These are phyloP conservation scores for Aspergillus olivimuriae DNA, from an alignment of 495 filamentous ascomycete species.

Conservation along the genomic window DNA sequence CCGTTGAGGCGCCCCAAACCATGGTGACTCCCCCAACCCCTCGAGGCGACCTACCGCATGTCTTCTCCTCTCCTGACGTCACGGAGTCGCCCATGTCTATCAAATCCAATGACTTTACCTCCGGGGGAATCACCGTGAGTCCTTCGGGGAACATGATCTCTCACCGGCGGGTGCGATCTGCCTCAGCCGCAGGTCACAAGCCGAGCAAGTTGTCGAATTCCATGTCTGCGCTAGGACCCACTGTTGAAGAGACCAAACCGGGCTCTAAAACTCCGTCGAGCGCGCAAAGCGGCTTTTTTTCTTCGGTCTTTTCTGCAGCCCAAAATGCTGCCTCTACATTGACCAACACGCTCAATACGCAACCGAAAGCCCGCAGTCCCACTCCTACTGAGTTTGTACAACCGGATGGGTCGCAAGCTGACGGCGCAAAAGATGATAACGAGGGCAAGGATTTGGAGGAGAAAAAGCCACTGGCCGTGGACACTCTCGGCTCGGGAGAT, in stretches of 20 bases:
- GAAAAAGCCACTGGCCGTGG: conserved; percentile 69
- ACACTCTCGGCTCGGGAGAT: conserved; percentile 85
- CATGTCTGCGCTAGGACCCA: conserved; percentile 68
- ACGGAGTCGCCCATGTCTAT: conserved; percentile 34
- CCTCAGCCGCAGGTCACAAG: conserved; percentile 53
- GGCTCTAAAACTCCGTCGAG: conserved; percentile 25
- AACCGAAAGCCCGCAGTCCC: conserved; percentile 29
- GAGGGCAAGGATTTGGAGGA: conserved; percentile 30
- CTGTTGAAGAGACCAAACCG: conserved; percentile 53
- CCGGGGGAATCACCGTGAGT: conserved; percentile 34
- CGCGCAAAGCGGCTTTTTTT: conserved; percentile 72
- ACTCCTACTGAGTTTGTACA: conserved; percentile 21
- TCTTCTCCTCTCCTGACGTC: conserved; percentile 19
- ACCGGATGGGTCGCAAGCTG: conserved; percentile 15
- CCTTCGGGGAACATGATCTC: conserved; percentile 71
- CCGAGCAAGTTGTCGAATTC: conserved; percentile 88
- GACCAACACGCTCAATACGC: conserved; percentile 70
- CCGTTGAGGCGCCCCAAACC: conserved; percentile 40
- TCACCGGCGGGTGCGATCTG: conserved; percentile 59
- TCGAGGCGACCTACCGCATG: conserved; percentile 14
- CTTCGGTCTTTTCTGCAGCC: conserved; percentile 83
- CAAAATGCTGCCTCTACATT: conserved; percentile 90
- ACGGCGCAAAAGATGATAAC: conserved; percentile 20
- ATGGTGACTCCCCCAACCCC: conserved; percentile 53
- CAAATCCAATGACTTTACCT: conserved; percentile 21